Conservation (phyloP, 306 rosid species). For the Coriaria nepalensis region DNA sequence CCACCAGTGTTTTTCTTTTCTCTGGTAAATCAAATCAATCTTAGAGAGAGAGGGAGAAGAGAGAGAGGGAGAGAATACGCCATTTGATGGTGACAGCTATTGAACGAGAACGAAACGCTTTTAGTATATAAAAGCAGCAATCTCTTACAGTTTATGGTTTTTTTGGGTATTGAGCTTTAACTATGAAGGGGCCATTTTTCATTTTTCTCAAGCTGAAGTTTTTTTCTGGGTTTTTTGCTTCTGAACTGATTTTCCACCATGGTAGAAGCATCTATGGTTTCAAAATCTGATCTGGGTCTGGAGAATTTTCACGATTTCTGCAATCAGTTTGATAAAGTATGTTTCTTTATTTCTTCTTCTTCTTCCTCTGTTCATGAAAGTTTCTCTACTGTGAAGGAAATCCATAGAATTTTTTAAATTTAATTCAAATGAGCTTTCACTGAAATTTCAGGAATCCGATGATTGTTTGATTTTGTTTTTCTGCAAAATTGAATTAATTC, state of each 20-base stretch:
- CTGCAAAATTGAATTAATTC: slow-evolving; percentile 30
- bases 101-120: slow-evolving; percentile 1
- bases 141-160: slow-evolving; percentile 30
- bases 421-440: slow-evolving; percentile 33
- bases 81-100: slow-evolving; percentile 10
- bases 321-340: slow-evolving; percentile 43
- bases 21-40: slow-evolving; percentile 35
- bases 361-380: slow-evolving; percentile 18
- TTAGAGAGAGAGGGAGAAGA: slow-evolving; percentile 18
- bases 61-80: neutral
- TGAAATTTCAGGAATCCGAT: slow-evolving; percentile 94
- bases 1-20: slow-evolving; percentile 18
- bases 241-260: slow-evolving; percentile 29
- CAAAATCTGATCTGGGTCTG: slow-evolving; percentile 46
- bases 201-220: neutral
- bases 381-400: slow-evolving; percentile 18
- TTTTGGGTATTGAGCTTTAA: slow-evolving; percentile 27
- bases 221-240: slow-evolving; percentile 19
- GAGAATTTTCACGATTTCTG: slow-evolving; percentile 33
- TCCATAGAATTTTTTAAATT: slow-evolving; percentile 9
- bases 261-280: slow-evolving; percentile 36
- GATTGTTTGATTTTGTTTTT: slow-evolving; percentile 35
- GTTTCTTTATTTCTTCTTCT: slow-evolving; percentile 25
- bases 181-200: slow-evolving; percentile 3
- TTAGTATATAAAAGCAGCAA: slow-evolving; percentile 25